A percentile compares a stretch with the other conserved stretches of the same genome.
phyloP scores from a whole-genome alignment of 2,329 filamentous ascomycete species.

The Leptosphaerulina australis region DNA sequence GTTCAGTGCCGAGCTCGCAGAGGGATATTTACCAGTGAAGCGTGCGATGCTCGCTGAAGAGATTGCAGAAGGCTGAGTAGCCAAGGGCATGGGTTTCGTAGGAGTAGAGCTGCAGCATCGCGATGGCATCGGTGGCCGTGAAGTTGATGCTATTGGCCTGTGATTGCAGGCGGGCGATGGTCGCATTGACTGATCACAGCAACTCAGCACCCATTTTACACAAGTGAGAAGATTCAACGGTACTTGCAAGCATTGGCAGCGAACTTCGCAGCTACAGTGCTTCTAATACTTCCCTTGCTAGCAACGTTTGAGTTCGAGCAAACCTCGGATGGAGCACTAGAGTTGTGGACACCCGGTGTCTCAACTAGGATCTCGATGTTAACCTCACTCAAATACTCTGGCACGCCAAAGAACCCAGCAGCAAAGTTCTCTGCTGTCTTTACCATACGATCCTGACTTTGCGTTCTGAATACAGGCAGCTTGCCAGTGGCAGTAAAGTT shows the following conservation, averaged over 20 bases:
- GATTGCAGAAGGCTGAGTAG: slow-evolving; percentile 51
- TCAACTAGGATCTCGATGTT: slow-evolving; percentile 42
- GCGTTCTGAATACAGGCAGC: slow-evolving; percentile 48
- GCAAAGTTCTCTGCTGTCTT: slow-evolving; percentile 43
- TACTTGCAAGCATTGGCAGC: slow-evolving; percentile 29
- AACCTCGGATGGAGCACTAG: slow-evolving; percentile 37
- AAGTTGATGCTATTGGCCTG: slow-evolving; percentile 36
- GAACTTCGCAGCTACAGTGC: slow-evolving; percentile 29
- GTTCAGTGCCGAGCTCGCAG: slow-evolving; percentile 29
- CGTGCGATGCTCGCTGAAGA: slow-evolving; percentile 49
- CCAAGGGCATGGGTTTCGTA: slow-evolving; percentile 49
- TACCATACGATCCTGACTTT: slow-evolving; percentile 43
- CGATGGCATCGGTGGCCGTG: slow-evolving; percentile 45
- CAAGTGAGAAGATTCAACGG: too few species aligned
- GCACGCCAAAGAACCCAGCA: slow-evolving; percentile 42
- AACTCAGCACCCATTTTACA: neutral
- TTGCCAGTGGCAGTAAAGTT: slow-evolving; percentile 50
- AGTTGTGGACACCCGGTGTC: slow-evolving; percentile 34
- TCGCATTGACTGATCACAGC: slow-evolving; percentile 27
- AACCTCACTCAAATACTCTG: slow-evolving; percentile 38
- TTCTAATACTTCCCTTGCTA: slow-evolving; percentile 36
- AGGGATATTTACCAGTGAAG: slow-evolving; percentile 34
- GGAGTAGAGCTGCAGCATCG: slow-evolving; percentile 50
- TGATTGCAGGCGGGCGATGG: slow-evolving; percentile 36
- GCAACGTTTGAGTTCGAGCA: slow-evolving; percentile 40